Base-by-base conservation (phyloP, 345 rosid genomes). In the Salix exigua region DNA sequence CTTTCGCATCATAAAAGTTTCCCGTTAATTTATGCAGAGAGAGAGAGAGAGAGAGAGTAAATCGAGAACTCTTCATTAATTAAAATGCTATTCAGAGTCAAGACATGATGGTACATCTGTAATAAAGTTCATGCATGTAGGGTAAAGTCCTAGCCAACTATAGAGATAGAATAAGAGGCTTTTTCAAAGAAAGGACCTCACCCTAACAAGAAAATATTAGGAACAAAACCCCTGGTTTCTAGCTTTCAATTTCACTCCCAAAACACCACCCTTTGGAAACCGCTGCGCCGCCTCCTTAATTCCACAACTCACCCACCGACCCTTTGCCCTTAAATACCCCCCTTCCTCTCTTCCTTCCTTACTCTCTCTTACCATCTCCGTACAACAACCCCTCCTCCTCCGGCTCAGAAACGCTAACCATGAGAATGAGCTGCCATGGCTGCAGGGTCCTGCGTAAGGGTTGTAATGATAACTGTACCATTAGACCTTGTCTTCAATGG, bases 71-170 rank as follows among this genome's bases (percentile, higher is more conserved):
- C 23, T 58, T 26, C 63, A 58, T 23, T 9, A 23, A 58, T 58
- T n/a, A n/a, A 10, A 58, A 58, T n/a, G 63, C 28, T 58, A 1
- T 14, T n/a, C 5, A 21, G 6, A 33, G 37, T 33, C 37, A 33
- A 33, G 14, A 1, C 2, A 26, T 3, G 14, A 19, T 26, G 76
- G 77, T 25, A 23, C 61, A 37, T 37, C 72, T 72, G 88, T 83
- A 83, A 83, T 79, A 81, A 83, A 77, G 42, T n/a, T 7, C 19
- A 23, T 83, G 88, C 86, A 83, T 83, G 83, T 70, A 71, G 85
- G 85, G 80, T 33, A 13, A 50, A 77, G 46, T 65, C 7, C 33
- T 25, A 48, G 37, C 46, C 10, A 61, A 23, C n/a, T 7, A 53
- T 65, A 62, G 37, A 66, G 61, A 9, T 33, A 66, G 64, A 72